phyloP scores from a whole-genome alignment of 805 yeast species.

The Ogataea polymorpha region DNA sequence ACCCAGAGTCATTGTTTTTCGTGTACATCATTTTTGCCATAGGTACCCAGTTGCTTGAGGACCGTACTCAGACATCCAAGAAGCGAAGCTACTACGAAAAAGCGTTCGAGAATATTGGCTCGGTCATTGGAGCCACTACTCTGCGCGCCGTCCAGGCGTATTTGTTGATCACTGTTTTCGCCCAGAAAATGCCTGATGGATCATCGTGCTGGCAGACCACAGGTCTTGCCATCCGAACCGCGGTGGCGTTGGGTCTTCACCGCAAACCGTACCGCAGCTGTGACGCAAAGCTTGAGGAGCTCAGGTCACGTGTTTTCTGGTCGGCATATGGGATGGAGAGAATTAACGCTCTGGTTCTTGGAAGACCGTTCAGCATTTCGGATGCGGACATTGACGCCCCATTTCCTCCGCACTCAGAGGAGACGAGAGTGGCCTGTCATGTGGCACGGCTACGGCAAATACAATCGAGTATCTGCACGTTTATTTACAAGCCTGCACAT shows the following conservation, averaged over 20 bases:
- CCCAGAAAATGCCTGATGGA: constrained; percentile 36
- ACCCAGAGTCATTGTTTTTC: constrained; percentile 22
- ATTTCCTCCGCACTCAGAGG: constrained; percentile 24
- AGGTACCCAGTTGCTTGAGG: too few species aligned
- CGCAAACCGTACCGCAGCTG: constrained; percentile 23
- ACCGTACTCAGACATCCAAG: too few species aligned
- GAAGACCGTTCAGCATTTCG: constrained; percentile 37
- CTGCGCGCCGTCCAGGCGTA: constrained; percentile 34
- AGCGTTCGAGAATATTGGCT: constrained; percentile 29
- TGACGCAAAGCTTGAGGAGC: constrained; percentile 4
- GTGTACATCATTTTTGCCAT: too few species aligned
- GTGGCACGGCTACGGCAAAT: constrained; percentile 33
- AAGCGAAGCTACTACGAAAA: constrained; percentile 26
- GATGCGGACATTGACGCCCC: constrained; percentile 36
- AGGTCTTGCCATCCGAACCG: constrained; percentile 32
- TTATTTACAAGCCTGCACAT: constrained; percentile 31
- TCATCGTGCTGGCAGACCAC: constrained; percentile 33
- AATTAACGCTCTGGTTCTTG: constrained; percentile 33
- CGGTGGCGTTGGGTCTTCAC: constrained; percentile 32
- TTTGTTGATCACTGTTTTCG: constrained; percentile 30
- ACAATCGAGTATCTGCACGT: constrained; percentile 33
- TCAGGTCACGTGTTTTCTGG: constrained; percentile 33
- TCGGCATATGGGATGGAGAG: constrained; percentile 35
- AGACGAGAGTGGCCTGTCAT: constrained; percentile 28
- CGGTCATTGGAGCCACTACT: constrained; percentile 22